phyloP scores from a whole-genome alignment of 2,329 filamentous ascomycete genomes.

The Fusarium bactridioides region DNA sequence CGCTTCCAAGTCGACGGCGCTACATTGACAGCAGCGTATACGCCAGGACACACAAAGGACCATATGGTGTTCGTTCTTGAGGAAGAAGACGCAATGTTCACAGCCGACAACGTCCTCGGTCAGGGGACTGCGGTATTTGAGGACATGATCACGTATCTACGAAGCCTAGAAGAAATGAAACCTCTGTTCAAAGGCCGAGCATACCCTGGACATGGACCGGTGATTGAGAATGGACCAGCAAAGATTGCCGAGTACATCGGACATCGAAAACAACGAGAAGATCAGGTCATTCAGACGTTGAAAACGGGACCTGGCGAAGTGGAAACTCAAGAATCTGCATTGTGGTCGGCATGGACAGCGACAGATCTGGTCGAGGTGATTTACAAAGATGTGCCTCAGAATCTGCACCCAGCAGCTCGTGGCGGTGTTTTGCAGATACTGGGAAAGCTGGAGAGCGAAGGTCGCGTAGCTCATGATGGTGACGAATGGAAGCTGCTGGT shows the following conservation, averaged over 20 bases:
- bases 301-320: slow-evolving; percentile 43
- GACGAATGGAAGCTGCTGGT: slow-evolving; percentile 41
- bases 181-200: slow-evolving; percentile 70
- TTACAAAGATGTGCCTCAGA: slow-evolving; percentile 80
- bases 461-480: slow-evolving; percentile 61
- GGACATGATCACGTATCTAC: slow-evolving; percentile 73
- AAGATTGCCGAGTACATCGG: slow-evolving; percentile 84
- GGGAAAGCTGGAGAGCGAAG: slow-evolving; percentile 78
- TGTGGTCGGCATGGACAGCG: slow-evolving; percentile 63
- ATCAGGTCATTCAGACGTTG: slow-evolving; percentile 75
- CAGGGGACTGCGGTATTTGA: slow-evolving; percentile 89
- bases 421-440: slow-evolving; percentile 81
- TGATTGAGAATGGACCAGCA: slow-evolving; percentile 74
- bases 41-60: slow-evolving; percentile 77
- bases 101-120: slow-evolving; percentile 87
- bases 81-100: slow-evolving; percentile 86
- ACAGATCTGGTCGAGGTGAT: slow-evolving; percentile 90
- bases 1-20: slow-evolving; percentile 66
- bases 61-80: slow-evolving; percentile 81
- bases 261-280: slow-evolving; percentile 81
- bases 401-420: slow-evolving; percentile 78
- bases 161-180: slow-evolving; percentile 74
- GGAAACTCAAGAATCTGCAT: slow-evolving; percentile 37
- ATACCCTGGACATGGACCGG: slow-evolving; percentile 88
- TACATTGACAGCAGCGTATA: slow-evolving; percentile 70